Conservation (phyloP, 2,329 filamentous ascomycete species). For the Lasiodiplodia gonubiensis region DNA sequence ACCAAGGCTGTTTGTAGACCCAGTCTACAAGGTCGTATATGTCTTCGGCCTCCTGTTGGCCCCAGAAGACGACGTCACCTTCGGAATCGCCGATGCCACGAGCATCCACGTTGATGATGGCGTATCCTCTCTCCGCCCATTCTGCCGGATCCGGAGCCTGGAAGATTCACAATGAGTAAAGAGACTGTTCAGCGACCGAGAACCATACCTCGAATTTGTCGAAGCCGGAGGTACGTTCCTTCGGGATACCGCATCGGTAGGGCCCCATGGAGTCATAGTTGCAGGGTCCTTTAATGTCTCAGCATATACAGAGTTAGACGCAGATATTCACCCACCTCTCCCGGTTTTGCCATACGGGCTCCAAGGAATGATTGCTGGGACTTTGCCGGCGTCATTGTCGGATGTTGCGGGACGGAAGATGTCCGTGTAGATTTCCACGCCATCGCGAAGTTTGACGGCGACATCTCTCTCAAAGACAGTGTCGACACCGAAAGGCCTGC, state of each 20-base stretch:
- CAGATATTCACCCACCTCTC: not conserved
- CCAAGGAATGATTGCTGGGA: constrained; percentile 55
- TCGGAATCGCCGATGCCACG: constrained; percentile 44
- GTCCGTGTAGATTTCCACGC: constrained; percentile 50
- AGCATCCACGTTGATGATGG: constrained; percentile 43
- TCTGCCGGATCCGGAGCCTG: constrained; percentile 47
- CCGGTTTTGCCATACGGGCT: constrained; percentile 52
- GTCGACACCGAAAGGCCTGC: constrained; percentile 43
- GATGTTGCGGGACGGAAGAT: constrained; percentile 50
- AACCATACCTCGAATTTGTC: constrained; percentile 49
- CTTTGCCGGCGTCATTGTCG: constrained; percentile 34
- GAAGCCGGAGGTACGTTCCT: constrained; percentile 40
- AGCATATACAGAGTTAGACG: not conserved
- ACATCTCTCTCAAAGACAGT: constrained; percentile 54
- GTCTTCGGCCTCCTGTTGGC: constrained; percentile 50
- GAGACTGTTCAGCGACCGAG: accelerated
- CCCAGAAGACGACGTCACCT: constrained; percentile 34
- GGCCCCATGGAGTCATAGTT: constrained; percentile 26
- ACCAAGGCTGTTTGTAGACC: constrained; percentile 52
- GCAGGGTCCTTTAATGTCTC: not conserved
- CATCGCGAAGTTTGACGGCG: constrained; percentile 51
- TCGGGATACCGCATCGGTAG: constrained; percentile 34
- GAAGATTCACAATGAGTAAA: not conserved
- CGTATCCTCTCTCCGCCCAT: constrained; percentile 45
- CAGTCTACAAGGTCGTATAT: constrained; percentile 54